Percentiles rank a stretch among this genome's conserved stretches.
Evolutionary conservation across 75 land plant species (phyloP).

Genomic region (Isoetes taiwanensis): DNA sequence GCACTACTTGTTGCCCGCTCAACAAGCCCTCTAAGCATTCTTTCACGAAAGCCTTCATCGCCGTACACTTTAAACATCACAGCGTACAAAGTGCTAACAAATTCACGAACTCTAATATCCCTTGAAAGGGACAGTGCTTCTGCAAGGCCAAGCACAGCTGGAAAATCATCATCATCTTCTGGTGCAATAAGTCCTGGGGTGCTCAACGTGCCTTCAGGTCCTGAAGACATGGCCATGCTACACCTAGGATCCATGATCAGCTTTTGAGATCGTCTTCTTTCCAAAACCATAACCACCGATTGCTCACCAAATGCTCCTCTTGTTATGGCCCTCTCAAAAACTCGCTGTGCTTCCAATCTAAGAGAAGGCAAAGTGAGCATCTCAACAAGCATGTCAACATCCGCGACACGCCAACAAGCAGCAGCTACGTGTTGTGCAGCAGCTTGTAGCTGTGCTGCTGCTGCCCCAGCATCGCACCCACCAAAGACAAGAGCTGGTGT

Average conservation of each 20-base stretch:
- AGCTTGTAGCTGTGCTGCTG: constrained; percentile 28
- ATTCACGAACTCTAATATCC: constrained; percentile 49
- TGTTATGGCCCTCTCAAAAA: constrained; percentile 74
- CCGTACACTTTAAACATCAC: constrained; percentile 71
- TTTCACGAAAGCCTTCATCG: constrained; percentile 45
- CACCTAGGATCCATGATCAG: constrained; percentile 26
- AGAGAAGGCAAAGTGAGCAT: constrained; percentile 66
- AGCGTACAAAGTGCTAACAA: constrained; percentile 71
- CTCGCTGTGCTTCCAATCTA: constrained; percentile 64
- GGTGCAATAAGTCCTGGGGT: constrained; percentile 9
- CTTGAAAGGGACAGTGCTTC: constrained; percentile 63
- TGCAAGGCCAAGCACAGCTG: constrained; percentile 60
- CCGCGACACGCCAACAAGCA: constrained; percentile 48
- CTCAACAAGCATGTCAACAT: constrained; percentile 73
- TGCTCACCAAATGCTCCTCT: constrained; percentile 61
- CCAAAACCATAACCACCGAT: constrained; percentile 65
- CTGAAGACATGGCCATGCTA: constrained; percentile 10
- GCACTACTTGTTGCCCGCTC: constrained; percentile 59
- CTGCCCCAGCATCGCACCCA: constrained; percentile 30
- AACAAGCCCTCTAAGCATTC: constrained; percentile 77
- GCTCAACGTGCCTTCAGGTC: constrained; percentile 24
- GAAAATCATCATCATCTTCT: constrained; percentile 62
- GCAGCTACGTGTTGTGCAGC: constrained; percentile 39
- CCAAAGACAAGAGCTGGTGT: constrained; percentile 17
- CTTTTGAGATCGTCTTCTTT: constrained; percentile 58